Base-by-base conservation (phyloP, 2,329 filamentous ascomycete genomes). In the Monilinia fructigena region DNA sequence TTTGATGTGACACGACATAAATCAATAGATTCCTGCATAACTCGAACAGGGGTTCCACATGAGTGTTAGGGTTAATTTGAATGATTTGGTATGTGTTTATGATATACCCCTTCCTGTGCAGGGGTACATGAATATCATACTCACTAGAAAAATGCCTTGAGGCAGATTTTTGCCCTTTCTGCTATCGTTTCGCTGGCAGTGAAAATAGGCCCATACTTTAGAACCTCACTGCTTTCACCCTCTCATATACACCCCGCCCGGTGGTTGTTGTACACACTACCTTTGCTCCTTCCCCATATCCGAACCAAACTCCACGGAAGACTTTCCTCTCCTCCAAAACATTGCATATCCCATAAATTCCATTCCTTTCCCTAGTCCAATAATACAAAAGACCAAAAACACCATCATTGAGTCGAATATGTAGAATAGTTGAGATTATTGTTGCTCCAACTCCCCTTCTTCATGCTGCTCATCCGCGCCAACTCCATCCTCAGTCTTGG, bases 361-460 rank as follows among this genome's bases (percentile, higher is more conserved):
- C 45, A 40, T 50, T 26, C 45, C 31, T 50, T 50, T 61, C 58
- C 45, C 58, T 40, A 50, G n/a, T 26, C 58, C 58, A 50, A 50
- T 26, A 50, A n/a, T 50, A 61, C 58, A 61, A 50, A 31, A 38
- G 45, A 50, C 45, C 47, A 48, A 42, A n/a, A 61, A 61, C 31
- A 50, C 14, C 58, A 61, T 20, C 10, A n/a, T 38, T 23, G 20
- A 50, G 28, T 28, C 56, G 28, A 60, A 47, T 50, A 55, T 38
- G 53, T 40, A 38, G 28, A n/a, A 20, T 52, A 18, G 35, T 61
- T 61, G 38, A 10, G 45, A 50, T 38, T 40, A n/a, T 38, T 50
- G 40, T 52, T 61, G 45, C 58, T 50, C 58, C n/a, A 61, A 48
- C 31, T 52, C 58, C 35, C 58, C 47, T 52, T 60, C 58, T 40